Evolutionary conservation across 345 rosid species (phyloP).

Genomic region (Angophora floribunda): DNA sequence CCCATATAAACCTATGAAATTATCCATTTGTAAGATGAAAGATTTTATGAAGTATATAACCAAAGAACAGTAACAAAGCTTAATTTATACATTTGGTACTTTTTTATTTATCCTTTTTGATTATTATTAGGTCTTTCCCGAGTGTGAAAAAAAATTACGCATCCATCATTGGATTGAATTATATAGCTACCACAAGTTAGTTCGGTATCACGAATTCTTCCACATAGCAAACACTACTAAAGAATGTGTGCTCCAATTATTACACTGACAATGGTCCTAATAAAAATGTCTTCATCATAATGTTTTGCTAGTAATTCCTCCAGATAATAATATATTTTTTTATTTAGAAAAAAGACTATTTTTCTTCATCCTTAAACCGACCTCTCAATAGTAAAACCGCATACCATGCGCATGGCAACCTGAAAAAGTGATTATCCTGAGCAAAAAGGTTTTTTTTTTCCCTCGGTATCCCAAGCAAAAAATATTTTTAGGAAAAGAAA

Average conservation of each 20-base stretch:
- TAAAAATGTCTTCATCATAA: not conserved
- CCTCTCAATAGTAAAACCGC: not conserved
- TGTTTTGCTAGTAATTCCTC: not conserved
- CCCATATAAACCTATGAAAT: conserved; percentile 42
- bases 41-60: not conserved
- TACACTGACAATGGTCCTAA: not conserved
- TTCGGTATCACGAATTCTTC: not conserved
- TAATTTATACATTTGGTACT: not conserved
- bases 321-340: not conserved
- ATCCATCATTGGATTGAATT: not conserved
- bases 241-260: not conserved
- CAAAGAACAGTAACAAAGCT: not conserved
- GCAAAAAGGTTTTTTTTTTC: not conserved
- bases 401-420: not conserved
- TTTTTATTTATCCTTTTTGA: not conserved
- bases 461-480: not conserved
- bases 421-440: not conserved
- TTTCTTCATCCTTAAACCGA: not conserved
- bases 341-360: not conserved
- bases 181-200: not conserved
- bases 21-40: not conserved
- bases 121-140: not conserved
- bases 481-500: not conserved
- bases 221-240: not conserved
- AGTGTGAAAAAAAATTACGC: not conserved